Evolutionary conservation across 148 eudicot species (phyloP).

Genomic region (Agrostemma githago): DNA sequence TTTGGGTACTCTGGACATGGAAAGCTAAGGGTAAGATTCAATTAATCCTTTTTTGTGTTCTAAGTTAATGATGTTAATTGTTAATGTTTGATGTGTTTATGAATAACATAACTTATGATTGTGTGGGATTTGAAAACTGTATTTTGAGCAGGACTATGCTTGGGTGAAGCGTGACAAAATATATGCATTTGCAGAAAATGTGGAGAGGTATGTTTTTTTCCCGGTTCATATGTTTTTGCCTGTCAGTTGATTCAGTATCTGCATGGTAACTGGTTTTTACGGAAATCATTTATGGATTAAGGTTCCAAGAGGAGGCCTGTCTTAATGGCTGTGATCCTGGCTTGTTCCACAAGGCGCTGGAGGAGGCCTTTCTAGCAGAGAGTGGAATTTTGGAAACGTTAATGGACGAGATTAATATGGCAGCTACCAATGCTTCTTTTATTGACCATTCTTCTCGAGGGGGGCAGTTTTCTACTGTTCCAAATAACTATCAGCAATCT

Average conservation of each 20-base stretch:
- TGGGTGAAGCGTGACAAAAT: slow-evolving; percentile 80
- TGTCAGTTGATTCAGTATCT: background rate
- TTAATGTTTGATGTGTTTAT: slow-evolving; percentile 22
- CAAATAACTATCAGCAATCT: slow-evolving; percentile 48
- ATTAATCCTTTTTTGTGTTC: slow-evolving; percentile 14
- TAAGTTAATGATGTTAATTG: slow-evolving; percentile 6
- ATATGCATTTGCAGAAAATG: slow-evolving; percentile 66
- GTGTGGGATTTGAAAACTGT: slow-evolving; percentile 4
- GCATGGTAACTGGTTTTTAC: slow-evolving; percentile 10
- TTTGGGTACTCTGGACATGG: slow-evolving; percentile 85
- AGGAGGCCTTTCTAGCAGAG: slow-evolving; percentile 93
- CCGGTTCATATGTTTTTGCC: background rate
- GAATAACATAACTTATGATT: background rate
- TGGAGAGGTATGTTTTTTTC: slow-evolving; percentile 55
- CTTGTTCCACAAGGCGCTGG: slow-evolving; percentile 75
- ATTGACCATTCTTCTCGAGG: slow-evolving; percentile 49
- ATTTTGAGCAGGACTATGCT: slow-evolving; percentile 76
- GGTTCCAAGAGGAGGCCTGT: slow-evolving; percentile 84
- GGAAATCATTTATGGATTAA: slow-evolving; percentile 26
- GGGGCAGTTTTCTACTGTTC: slow-evolving; percentile 40
- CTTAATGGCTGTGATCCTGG: slow-evolving; percentile 53
- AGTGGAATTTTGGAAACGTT: slow-evolving; percentile 75
- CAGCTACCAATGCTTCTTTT: slow-evolving; percentile 60
- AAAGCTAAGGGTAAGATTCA: slow-evolving; percentile 66
- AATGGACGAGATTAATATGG: slow-evolving; percentile 74